phyloP scores from a whole-genome alignment of 1,284 basidiomycete species.

The Singerocomus inundabilis region DNA sequence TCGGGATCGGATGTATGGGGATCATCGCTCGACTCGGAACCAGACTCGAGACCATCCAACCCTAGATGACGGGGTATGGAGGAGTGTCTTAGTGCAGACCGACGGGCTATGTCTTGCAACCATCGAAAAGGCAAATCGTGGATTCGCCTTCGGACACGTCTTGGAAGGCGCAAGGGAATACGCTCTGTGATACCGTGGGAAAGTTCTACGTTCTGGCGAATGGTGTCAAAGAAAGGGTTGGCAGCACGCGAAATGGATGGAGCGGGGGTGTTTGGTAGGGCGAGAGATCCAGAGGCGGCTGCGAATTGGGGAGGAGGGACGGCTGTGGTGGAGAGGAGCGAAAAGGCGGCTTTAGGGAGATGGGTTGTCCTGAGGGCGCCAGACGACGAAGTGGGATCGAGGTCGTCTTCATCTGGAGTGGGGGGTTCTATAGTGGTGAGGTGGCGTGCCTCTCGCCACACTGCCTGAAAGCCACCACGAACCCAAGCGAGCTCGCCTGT shows the following conservation, averaged over 20 bases:
- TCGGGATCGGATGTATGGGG: slow-evolving; percentile 35
- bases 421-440: slow-evolving; percentile 52
- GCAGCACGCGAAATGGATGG: slow-evolving; percentile 24
- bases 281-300: slow-evolving; percentile 13
- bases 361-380: slow-evolving; percentile 54
- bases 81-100: slow-evolving; percentile 35
- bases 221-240: slow-evolving; percentile 93
- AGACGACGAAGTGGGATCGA: slow-evolving; percentile 23
- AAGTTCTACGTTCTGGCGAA: slow-evolving; percentile 93
- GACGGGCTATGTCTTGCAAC: slow-evolving; percentile 70
- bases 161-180: slow-evolving; percentile 73
- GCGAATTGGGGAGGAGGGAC: slow-evolving; percentile 12
- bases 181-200: slow-evolving; percentile 81
- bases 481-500: slow-evolving; percentile 70
- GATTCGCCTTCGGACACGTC: slow-evolving; percentile 59
- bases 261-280: slow-evolving; percentile 24
- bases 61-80: slow-evolving; percentile 66
- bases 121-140: slow-evolving; percentile 80
- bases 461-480: slow-evolving; percentile 75
- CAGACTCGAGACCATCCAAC: slow-evolving; percentile 59
- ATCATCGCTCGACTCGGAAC: slow-evolving; percentile 36
- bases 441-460: slow-evolving; percentile 54
- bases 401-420: slow-evolving; percentile 52
- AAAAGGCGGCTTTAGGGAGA: slow-evolving; percentile 66
- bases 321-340: slow-evolving; percentile 50